These are phyloP conservation scores for Aspergillus alliaceus DNA, from an alignment of 2,329 filamentous ascomycete genomes.

Conservation along the genomic window DNA sequence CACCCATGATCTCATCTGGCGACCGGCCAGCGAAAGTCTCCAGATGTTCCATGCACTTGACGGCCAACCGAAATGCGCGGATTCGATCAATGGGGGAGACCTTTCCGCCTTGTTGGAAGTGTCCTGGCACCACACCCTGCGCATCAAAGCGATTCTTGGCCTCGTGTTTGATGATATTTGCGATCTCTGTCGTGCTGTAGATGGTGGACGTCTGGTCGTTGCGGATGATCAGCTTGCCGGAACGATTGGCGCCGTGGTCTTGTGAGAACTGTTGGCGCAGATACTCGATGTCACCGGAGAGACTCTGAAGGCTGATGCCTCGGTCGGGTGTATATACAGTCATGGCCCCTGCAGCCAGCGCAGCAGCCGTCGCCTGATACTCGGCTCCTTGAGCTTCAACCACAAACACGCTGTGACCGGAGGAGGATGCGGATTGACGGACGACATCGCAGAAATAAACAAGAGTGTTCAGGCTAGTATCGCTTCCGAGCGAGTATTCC, in stretches of 20 bases:
- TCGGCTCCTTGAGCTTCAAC: conserved; percentile 96
- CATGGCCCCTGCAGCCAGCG: conserved; percentile 85
- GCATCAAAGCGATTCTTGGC: conserved; percentile 87
- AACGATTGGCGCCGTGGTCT: conserved; percentile 82
- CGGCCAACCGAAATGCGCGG: conserved; percentile 85
- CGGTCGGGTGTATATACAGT: conserved; percentile 98
- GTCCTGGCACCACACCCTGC: conserved; percentile 83
- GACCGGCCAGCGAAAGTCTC: conserved; percentile 70
- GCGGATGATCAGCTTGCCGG: conserved; percentile 87
- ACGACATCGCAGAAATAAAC: conserved; percentile 97
- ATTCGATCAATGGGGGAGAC: conserved; percentile 94
- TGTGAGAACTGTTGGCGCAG: conserved; percentile 79
- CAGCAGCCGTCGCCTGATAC: conserved; percentile 47
- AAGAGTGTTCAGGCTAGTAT: conserved; percentile 93
- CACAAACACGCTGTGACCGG: conserved; percentile 90
- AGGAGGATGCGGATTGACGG: conserved; percentile 93
- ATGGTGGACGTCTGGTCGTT: conserved; percentile 90
- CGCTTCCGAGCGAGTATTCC: conserved; percentile 93
- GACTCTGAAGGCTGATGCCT: conserved; percentile 87
- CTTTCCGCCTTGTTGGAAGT: conserved; percentile 89
- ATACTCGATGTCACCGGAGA: conserved; percentile 83
- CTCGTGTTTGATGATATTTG: conserved; percentile 91
- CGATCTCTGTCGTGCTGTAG: conserved; percentile 89
- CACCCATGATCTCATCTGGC: conserved; percentile 66
- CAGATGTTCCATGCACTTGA: conserved; percentile 89